Percentiles rank a stretch among this genome's conserved stretches.
Conservation (phyloP, 768 basidiomycete genomes). For the Mycena polygramma region DNA sequence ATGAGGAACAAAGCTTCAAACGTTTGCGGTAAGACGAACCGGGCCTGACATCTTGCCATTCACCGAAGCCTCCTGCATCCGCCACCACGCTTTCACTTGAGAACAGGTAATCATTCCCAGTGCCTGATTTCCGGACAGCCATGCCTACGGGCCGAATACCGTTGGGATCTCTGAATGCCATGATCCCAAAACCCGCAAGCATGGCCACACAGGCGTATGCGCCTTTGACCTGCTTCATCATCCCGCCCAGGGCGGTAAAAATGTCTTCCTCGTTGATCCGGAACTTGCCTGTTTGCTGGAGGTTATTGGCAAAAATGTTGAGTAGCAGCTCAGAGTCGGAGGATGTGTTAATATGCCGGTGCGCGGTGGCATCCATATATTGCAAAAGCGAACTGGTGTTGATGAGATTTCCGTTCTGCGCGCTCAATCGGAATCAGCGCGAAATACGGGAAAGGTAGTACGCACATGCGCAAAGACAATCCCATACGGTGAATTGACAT, state of each 20-base stretch:
- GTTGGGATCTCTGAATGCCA: conserved; percentile 98
- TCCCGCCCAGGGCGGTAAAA: conserved; percentile 90
- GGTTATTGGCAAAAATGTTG: conserved; percentile 97
- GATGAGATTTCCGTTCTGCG: conserved; percentile 97
- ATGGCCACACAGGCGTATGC: conserved; percentile 99
- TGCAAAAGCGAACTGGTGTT: conserved; percentile 89
- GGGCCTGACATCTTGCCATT: conserved; percentile 95
- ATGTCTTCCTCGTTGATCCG: conserved; percentile 99
- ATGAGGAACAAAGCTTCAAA: conserved; percentile 11
- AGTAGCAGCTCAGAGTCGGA: conserved; percentile 98
- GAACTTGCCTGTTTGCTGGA: conserved; percentile 98
- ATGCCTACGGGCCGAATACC: conserved; percentile 95
- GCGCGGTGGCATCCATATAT: conserved; percentile 95
- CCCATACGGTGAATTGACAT: conserved; percentile 99
- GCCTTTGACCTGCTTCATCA: conserved; percentile 91
- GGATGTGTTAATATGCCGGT: conserved; percentile 98
- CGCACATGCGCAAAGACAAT: conserved; percentile 96
- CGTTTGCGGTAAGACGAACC: conserved; percentile 59
- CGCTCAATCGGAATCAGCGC: conserved; percentile 23
- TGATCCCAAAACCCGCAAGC: conserved; percentile 98
- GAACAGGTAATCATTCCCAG: conserved; percentile 87
- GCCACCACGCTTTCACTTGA: conserved; percentile 97
- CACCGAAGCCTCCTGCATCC: conserved; percentile 90
- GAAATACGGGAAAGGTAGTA: conserved; percentile 6
- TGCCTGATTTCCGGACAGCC: conserved; percentile 71